A percentile compares a stretch with the other conserved stretches of the same genome.
These are phyloP conservation scores for Rhodotorula diobovata DNA, from an alignment of 768 basidiomycete genomes.

Conservation along the genomic window DNA sequence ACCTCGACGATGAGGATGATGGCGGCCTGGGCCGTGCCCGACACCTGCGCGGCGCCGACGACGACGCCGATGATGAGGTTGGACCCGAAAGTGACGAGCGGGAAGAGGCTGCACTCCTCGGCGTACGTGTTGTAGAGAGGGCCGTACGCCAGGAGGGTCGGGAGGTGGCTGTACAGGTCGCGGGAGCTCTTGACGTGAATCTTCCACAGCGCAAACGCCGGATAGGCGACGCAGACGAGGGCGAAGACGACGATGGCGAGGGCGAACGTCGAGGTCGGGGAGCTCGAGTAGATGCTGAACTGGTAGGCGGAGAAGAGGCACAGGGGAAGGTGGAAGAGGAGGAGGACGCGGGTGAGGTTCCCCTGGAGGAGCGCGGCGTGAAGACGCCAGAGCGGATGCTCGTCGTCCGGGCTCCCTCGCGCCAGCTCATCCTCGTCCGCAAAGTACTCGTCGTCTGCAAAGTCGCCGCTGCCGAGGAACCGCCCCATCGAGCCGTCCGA, in stretches of 20 bases:
- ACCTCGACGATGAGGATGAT: constrained; percentile 87
- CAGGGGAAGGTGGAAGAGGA: constrained; percentile 90
- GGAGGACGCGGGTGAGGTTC: constrained; percentile 82
- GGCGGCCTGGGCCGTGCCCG: constrained; percentile 86
- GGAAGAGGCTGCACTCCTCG: constrained; percentile 84
- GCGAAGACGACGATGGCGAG: constrained; percentile 78
- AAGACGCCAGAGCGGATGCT: constrained; percentile 22
- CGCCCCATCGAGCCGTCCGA: constrained; percentile 21
- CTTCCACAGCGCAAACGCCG: constrained; percentile 68
- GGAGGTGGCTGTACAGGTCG: constrained; percentile 90
- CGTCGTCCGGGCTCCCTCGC: constrained; percentile 8
- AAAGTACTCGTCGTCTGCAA: constrained; percentile 28
- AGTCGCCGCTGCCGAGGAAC: constrained; percentile 23
- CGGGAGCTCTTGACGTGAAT: constrained; percentile 73
- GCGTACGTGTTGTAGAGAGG: constrained; percentile 93
- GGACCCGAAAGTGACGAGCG: constrained; percentile 69
- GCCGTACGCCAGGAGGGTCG: constrained; percentile 81
- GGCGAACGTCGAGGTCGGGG: constrained; percentile 61
- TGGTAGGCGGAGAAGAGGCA: constrained; percentile 88
- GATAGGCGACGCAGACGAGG: constrained; percentile 71
- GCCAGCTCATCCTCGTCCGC: constrained; percentile 8
- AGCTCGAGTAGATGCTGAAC: constrained; percentile 61
- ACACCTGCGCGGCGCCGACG: constrained; percentile 82
- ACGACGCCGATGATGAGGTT: constrained; percentile 78
- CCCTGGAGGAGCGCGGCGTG: constrained; percentile 50